Conservation (phyloP, 257 asterid species). For the Nicotiana undulata region DNA sequence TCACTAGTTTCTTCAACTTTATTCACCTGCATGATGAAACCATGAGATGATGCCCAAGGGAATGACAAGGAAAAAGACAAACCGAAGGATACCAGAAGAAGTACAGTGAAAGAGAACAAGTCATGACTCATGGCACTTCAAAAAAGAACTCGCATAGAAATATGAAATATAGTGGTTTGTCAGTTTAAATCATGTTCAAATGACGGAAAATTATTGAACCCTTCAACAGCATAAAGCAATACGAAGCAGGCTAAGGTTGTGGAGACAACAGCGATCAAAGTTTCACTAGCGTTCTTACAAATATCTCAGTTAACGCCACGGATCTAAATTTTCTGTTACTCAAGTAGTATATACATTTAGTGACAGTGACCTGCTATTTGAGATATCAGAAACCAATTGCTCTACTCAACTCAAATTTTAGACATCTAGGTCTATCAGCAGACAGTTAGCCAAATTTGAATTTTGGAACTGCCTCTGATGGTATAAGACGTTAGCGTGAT, state of each 20-base stretch:
- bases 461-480: too few relatives aligned
- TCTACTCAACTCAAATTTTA: neutral
- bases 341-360: neutral
- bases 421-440: neutral
- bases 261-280: neutral
- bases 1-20: constrained; percentile 56
- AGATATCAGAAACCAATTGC: neutral
- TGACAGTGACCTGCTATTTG: neutral
- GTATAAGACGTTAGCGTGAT: neutral
- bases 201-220: neutral
- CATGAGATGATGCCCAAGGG: neutral
- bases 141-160: neutral
- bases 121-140: too few relatives aligned
- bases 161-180: neutral
- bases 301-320: neutral
- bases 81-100: neutral
- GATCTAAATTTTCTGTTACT: neutral
- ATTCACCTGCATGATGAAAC: constrained; percentile 36
- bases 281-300: neutral
- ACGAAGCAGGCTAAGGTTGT: neutral
- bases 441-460: neutral
- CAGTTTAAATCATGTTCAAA: neutral
- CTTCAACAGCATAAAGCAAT: neutral
- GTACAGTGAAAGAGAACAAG: neutral
- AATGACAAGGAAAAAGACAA: neutral